These are phyloP conservation scores for Diaporthe capsici DNA, from an alignment of 2,329 filamentous ascomycete genomes.

Conservation along the genomic window DNA sequence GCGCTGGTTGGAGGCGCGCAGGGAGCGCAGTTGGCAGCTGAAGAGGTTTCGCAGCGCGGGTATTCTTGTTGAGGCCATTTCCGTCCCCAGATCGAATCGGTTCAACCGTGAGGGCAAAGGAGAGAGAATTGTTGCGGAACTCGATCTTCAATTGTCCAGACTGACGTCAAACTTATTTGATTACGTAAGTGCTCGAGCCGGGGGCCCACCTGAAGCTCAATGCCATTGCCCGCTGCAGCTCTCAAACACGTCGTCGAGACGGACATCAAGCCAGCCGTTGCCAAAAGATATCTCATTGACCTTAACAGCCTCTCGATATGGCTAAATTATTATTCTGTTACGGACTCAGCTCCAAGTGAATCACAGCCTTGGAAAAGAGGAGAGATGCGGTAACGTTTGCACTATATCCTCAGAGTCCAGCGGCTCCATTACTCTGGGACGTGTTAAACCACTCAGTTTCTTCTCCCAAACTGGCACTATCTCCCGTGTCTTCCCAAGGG, in stretches of 20 bases:
- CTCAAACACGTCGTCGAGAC: too few relatives aligned
- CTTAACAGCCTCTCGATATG: neutral
- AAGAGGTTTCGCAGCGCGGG: slow-evolving; percentile 64
- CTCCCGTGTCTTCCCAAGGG: too few relatives aligned
- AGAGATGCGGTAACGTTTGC: neutral
- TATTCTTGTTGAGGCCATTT: slow-evolving; percentile 65
- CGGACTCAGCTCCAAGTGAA: neutral
- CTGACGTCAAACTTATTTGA: slow-evolving; percentile 16
- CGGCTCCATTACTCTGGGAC: neutral
- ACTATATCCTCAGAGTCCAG: too few relatives aligned
- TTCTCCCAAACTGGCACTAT: too few relatives aligned
- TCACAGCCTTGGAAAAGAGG: neutral
- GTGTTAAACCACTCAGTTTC: too few relatives aligned
- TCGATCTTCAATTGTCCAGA: neutral
- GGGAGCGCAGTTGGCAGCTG: slow-evolving; percentile 50
- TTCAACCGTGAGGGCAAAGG: neutral
- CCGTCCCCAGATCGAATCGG: slow-evolving; percentile 1
- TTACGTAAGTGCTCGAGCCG: neutral
- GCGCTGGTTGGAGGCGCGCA: slow-evolving; percentile 69
- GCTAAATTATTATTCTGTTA: too few relatives aligned
- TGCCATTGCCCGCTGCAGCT: neutral
- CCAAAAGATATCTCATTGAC: neutral
- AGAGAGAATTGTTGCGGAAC: neutral
- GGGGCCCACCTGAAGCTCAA: neutral
- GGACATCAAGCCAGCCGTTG: neutral